Base-by-base conservation (phyloP, 305 asterid genomes). In the Caryopteris hybrid region DNA sequence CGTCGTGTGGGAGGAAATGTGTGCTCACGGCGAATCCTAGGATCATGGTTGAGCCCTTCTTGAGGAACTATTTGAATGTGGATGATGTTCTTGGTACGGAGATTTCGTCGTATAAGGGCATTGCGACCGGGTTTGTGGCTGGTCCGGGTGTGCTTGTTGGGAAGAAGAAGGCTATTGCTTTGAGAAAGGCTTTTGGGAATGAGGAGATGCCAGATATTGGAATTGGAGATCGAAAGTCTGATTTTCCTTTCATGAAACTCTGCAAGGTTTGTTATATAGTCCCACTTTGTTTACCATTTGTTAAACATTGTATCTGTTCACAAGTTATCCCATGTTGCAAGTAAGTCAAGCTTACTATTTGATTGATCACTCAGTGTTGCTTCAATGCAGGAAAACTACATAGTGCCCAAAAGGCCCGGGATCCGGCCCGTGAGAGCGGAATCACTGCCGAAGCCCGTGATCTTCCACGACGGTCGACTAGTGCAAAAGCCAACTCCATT, bases 211-310 rank as follows among this genome's bases (percentile, higher is more conserved):
- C 74, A 9, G 56, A 79, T 38, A 18, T 79, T 53, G 80, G 80
- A 8, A 61, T 75, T 5, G 80, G 84, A 9, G 84, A 72, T 4
- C 20, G 74, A 18, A 18, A 8, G 6, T 57, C 68, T 0, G 84
- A 75, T 62, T 58, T 76, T 21, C 72, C 76, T 0, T 78, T 81
- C 66, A 71, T 78, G 80, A 54, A 27, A 46, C 29, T 63, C 1
- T 78, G 86, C 86, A 76, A 79, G 84, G 84, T 78, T 42, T 43
- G n/a, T n/a, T n/a, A n/a, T n/a, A n/a, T n/a, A n/a, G n/a, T n/a
- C n/a, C n/a, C n/a, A n/a, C n/a, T n/a, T n/a, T n/a, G n/a, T n/a
- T n/a, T n/a, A n/a, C n/a, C n/a, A n/a, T n/a, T n/a, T n/a, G n/a
- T n/a, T n/a, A n/a, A n/a, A n/a, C n/a, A n/a, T n/a, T n/a, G n/a